Conservation (phyloP, 345 rosid genomes). For the Eucalyptus polyanthemos region DNA sequence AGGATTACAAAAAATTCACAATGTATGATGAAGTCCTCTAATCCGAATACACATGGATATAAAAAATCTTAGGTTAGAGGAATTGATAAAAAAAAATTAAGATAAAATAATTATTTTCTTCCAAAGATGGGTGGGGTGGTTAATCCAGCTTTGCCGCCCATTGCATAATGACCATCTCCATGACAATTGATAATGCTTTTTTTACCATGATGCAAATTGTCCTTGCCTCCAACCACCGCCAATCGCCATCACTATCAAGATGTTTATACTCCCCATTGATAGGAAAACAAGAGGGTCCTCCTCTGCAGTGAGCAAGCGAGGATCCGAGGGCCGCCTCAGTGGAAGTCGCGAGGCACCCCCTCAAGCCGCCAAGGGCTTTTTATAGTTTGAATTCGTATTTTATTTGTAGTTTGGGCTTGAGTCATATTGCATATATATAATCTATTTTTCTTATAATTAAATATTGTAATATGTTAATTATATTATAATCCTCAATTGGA, state of each 20-base stretch:
- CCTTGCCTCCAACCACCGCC: neutral
- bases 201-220: neutral
- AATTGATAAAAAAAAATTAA: neutral
- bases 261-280: neutral
- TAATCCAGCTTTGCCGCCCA: neutral
- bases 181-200: too few relatives aligned
- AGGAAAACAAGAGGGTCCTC: neutral
- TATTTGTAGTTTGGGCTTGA: neutral
- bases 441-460: too few relatives aligned
- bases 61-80: neutral
- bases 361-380: neutral
- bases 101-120: neutral
- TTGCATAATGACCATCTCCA: neutral
- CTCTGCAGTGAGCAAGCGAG: rapidly evolving
- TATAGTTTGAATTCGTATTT: too few relatives aligned
- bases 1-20: rapidly evolving
- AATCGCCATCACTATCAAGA: too few relatives aligned
- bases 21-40: neutral
- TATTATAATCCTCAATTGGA: too few relatives aligned
- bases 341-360: neutral
- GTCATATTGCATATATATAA: rapidly evolving
- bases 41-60: rapidly evolving
- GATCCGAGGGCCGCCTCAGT: rapidly evolving
- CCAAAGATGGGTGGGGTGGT: neutral
- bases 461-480: too few relatives aligned